These are phyloP conservation scores for Zymoseptoria brevis DNA, from an alignment of 2,329 filamentous ascomycete species.

Conservation along the genomic window DNA sequence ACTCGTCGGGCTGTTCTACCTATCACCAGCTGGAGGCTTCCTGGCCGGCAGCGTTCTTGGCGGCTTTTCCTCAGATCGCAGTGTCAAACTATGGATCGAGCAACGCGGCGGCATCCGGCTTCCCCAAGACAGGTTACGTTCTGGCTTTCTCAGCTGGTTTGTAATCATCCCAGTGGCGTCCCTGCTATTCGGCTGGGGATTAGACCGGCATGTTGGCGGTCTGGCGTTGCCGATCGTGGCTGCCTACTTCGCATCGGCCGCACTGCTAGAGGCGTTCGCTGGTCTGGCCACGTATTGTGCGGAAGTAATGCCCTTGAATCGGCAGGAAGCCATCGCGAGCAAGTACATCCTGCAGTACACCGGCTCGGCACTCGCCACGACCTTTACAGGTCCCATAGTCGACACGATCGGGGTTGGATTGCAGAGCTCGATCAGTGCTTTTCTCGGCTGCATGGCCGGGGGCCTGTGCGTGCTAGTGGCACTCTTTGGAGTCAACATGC, in stretches of 20 bases:
- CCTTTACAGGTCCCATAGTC: constrained; percentile 61
- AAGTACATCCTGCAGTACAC: constrained; percentile 71
- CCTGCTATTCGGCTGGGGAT: constrained; percentile 57
- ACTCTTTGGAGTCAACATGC: constrained; percentile 13
- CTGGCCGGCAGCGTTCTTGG: constrained; percentile 59
- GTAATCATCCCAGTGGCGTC: constrained; percentile 50
- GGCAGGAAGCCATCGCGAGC: constrained; percentile 60
- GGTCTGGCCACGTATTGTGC: constrained; percentile 69
- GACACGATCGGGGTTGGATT: constrained; percentile 65
- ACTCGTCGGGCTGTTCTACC: constrained; percentile 61
- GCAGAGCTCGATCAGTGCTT: constrained; percentile 14
- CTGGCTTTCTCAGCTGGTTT: constrained; percentile 47
- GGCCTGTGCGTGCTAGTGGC: constrained; percentile 10
- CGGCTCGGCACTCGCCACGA: constrained; percentile 60
- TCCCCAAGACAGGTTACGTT: constrained; percentile 58
- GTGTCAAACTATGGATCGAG: constrained; percentile 55
- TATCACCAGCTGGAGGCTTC: constrained; percentile 61
- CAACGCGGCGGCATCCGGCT: constrained; percentile 50
- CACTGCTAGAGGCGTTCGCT: constrained; percentile 64
- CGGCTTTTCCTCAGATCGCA: constrained; percentile 58
- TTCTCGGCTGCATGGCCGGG: constrained; percentile 16
- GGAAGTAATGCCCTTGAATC: constrained; percentile 64
- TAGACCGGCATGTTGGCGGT: constrained; percentile 45
- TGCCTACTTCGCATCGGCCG: constrained; percentile 63
- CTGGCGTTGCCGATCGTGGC: constrained; percentile 55